Base-by-base conservation (phyloP, 192 early-diverging fungal species). In the Haplosporangium gracile region DNA sequence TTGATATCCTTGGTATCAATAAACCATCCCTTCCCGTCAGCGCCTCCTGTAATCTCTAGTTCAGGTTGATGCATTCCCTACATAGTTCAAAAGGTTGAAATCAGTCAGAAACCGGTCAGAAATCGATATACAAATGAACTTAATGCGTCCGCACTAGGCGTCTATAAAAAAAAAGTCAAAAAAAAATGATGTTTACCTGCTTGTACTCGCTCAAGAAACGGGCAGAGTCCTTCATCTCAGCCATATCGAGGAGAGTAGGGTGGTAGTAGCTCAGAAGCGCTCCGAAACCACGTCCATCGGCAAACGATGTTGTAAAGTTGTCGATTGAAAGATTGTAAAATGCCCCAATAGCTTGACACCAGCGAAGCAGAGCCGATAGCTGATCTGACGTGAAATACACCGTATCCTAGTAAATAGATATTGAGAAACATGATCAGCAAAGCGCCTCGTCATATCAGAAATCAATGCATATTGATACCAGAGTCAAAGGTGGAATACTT, bases 281-380 rank as follows among this genome's bases (percentile, higher is more conserved):
- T 24, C 82, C 82, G 26, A 88, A 84, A 32, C 79, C 88, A 42
- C 88, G 79, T 4, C 88, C 88, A 43, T 88, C 88, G 8, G 88
- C 72, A 65, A 88, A 88, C 1, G 88, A 88, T 4, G 82, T 88
- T 4, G 88, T 88, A 42, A 88, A 88, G 76, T 88, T 88, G n/a
- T 78, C 42, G 60, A 88, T 75, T 11, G 74, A 70, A 8, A 88
- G 34, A 45, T 79, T 76, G 43, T 88, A 84, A 43, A 88, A 88
- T 0, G 83, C 76, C 9, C 88, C 82, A 18, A 88, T 84, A 15
- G 82, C 82, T 51, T 88, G 82, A n/a, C 88, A 88, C 88, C 88
- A 88, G 13, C 76, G 49, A 7, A 88, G 55, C 26, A 88, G 70
- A 3, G 83, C 82, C 20, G 88, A 84, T 4, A 88, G 76, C 45